Conservation (phyloP, 2,329 filamentous ascomycete genomes). For the Exophiala bonariae region DNA sequence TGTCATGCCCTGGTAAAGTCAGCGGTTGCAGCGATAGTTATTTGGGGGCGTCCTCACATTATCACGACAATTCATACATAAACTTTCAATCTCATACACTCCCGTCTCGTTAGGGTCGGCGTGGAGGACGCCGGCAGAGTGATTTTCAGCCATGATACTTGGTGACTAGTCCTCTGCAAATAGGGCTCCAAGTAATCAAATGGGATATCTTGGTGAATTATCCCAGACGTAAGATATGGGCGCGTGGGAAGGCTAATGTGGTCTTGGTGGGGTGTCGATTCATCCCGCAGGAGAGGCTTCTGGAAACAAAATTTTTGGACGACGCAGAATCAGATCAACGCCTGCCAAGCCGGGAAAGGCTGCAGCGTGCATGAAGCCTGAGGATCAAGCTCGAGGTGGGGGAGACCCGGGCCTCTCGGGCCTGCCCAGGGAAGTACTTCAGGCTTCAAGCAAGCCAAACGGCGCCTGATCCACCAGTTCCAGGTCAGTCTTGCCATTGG, state of each 20-base stretch:
- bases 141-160: constrained; percentile 12
- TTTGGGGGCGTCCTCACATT: constrained; percentile 52
- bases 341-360: constrained; percentile 16
- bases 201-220: too few species aligned
- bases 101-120: constrained; percentile 32
- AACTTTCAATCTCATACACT: constrained; percentile 59
- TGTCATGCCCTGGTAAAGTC: constrained; percentile 68
- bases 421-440: too few species aligned
- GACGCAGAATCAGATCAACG: constrained; percentile 19
- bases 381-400: too few species aligned
- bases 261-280: neutral
- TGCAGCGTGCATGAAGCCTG: too few species aligned
- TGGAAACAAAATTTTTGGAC: constrained; percentile 21
- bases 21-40: constrained; percentile 7
- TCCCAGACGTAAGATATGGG: too few species aligned
- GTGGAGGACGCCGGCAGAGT: constrained; percentile 17
- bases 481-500: too few species aligned
- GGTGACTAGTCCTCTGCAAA: too few species aligned
- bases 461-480: too few species aligned
- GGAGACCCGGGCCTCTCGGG: too few species aligned
- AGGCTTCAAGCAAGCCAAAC: too few species aligned
- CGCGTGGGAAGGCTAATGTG: neutral
- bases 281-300: constrained; percentile 8
- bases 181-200: too few species aligned
- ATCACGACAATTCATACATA: constrained; percentile 84